A percentile compares a stretch with the other conserved stretches of the same genome.
phyloP scores from a whole-genome alignment of 106 monocot species.

The Hemerocallis citrina region DNA sequence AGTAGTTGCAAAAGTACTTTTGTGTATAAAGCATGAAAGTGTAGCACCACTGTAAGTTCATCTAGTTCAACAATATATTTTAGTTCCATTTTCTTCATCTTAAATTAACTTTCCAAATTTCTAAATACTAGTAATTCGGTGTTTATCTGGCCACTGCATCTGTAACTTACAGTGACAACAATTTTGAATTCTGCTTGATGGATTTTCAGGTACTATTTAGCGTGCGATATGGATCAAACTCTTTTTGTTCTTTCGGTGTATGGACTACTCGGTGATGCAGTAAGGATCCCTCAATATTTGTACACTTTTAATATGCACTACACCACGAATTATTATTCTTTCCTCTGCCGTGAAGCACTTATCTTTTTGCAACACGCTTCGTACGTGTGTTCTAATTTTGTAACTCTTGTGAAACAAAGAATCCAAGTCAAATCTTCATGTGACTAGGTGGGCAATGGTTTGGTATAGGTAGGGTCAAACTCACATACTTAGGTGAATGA shows the following conservation, averaged over 20 bases:
- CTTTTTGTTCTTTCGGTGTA: constrained; percentile 74
- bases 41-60: constrained; percentile 70
- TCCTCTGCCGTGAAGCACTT: too few relatives aligned
- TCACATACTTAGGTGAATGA: too few relatives aligned
- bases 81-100: background rate
- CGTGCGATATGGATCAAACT: constrained; percentile 55
- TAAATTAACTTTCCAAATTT: background rate
- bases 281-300: constrained; percentile 32
- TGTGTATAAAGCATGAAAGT: constrained; percentile 71
- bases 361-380: too few relatives aligned
- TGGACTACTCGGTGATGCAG: constrained; percentile 73
- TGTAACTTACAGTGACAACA: too few relatives aligned
- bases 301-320: background rate
- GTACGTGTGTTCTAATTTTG: too few relatives aligned
- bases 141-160: too few relatives aligned
- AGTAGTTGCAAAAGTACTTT: constrained; percentile 54
- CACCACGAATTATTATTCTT: too few relatives aligned
- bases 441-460: too few relatives aligned
- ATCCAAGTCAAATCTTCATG: too few relatives aligned
- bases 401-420: too few relatives aligned
- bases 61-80: background rate
- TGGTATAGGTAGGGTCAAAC: too few relatives aligned
- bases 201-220: constrained; percentile 74
- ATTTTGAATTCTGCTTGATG: background rate
- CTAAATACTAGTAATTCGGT: background rate